Percentiles rank a stretch among this genome's conserved stretches.
Conservation (phyloP, 495 filamentous ascomycete species). For the Hapsidospora chrysogenum region DNA sequence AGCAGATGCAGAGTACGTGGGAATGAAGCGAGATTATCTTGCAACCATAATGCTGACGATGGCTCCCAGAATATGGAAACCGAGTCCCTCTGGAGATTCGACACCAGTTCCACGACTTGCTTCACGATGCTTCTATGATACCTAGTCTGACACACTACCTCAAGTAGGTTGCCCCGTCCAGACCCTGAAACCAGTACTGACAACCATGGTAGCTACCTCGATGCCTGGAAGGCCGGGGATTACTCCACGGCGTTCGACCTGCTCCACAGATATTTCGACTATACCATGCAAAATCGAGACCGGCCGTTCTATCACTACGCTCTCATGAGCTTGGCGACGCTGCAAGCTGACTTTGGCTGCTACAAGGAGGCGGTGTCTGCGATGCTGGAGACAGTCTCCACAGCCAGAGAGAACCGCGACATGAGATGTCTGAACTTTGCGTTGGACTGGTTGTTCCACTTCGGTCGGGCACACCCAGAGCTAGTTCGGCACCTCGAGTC, state of each 20-base stretch:
- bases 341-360: constrained; percentile 92
- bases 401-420: constrained; percentile 82
- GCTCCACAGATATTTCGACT: constrained; percentile 92
- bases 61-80: constrained; percentile 30
- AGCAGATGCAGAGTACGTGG: constrained; percentile 62
- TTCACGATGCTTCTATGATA: constrained; percentile 45
- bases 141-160: constrained; percentile 68
- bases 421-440: constrained; percentile 88
- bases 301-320: constrained; percentile 89
- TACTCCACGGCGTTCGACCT: constrained; percentile 80
- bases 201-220: constrained; percentile 46
- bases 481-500: constrained; percentile 54
- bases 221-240: constrained; percentile 83
- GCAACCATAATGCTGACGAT: too few species aligned
- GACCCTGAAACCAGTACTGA: constrained; percentile 4
- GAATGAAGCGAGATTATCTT: not conserved
- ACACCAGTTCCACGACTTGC: constrained; percentile 44
- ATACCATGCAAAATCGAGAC: constrained; percentile 79
- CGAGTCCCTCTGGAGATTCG: constrained; percentile 53
- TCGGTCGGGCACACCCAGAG: constrained; percentile 67
- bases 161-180: constrained; percentile 37
- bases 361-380: constrained; percentile 79
- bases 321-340: constrained; percentile 78
- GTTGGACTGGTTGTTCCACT: constrained; percentile 94
- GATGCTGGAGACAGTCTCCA: constrained; percentile 83